Base-by-base conservation (phyloP, 805 yeast species). In the Tetrapisispora nanseiensis region DNA sequence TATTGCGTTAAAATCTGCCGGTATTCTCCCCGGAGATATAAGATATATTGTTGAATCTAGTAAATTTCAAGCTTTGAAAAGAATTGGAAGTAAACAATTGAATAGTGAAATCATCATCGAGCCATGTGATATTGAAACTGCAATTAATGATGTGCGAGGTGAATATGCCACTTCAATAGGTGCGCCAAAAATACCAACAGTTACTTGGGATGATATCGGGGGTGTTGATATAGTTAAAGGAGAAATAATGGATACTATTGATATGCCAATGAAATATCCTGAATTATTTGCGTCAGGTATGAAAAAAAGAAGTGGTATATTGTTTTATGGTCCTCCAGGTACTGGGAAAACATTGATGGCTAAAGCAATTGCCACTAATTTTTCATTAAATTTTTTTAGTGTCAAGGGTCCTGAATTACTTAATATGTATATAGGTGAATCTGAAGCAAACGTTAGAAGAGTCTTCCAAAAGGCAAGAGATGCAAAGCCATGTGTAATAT, bases 271-370 rank as follows among this genome's bases (percentile, higher is more conserved):
- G 57, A 86, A 85, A 54, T 89, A 84, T 58, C 97, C 97, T 0
- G 95, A 86, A 51, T 66, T 92, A 43, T 90, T 90, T 63, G 74
- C 79, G 39, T 79, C 80, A 36, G 97, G 97, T 0, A 75, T 92
- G 59, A 90, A 92, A 61, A 90, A 90, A 59, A 74, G 98, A 62
- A 81, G 94, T 55, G 98, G 98, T 38, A 84, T 92, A 30, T 65
- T 92, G 48, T 87, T 92, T 60, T 92, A 92, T 65, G 98, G 98
- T 0, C 98, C 98, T 0, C 98, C 98, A 0, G 98, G 98, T 20
- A 92, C 98, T 0, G 98, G 98, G 52, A 92, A 92, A 59, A 92
- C 98, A 0, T 69, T 92, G 23, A 70, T 92, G 45, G 98, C 98
- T 11, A 92, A 92, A 61, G 97, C 97, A 0, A 92, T 92, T 51